phyloP scores from a whole-genome alignment of 148 eudicot genomes.

The Cornus florida region DNA sequence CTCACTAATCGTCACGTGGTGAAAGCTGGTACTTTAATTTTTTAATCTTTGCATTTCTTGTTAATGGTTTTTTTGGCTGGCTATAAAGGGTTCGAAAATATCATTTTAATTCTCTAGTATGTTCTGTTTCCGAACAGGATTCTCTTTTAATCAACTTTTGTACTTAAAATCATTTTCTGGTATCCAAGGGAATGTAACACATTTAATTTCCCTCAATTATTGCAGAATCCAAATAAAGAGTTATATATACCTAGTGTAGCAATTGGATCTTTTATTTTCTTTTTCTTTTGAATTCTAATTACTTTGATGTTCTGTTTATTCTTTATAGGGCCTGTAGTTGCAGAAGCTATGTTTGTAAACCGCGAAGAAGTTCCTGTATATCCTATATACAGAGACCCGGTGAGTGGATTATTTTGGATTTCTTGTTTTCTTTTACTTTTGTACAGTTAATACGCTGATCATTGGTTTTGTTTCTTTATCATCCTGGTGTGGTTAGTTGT shows the following conservation, averaged over 20 bases:
- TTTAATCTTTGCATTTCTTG: background rate
- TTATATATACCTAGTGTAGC: no score
- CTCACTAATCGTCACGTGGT: slow-evolving; percentile 97
- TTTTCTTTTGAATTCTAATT: no score
- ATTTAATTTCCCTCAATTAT: no score
- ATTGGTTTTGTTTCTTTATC: background rate
- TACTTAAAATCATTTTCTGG: no score
- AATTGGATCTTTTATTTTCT: no score
- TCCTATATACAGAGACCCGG: slow-evolving; percentile 94
- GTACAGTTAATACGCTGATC: background rate
- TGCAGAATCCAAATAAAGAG: no score
- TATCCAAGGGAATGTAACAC: no score
- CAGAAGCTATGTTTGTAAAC: slow-evolving; percentile 96
- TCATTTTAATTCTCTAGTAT: background rate
- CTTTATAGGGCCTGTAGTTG: slow-evolving; percentile 80
- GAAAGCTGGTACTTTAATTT: slow-evolving; percentile 57
- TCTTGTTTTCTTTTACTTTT: no score
- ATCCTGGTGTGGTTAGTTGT: background rate
- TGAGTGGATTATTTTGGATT: slow-evolving; percentile 32
- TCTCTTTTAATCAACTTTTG: no score
- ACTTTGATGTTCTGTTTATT: background rate
- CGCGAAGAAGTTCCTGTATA: slow-evolving; percentile 89
- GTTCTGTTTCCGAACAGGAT: background rate
- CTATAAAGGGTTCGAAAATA: background rate
- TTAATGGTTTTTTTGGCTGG: background rate